These are phyloP conservation scores for Tulasnella sp. DNA, from an alignment of 768 basidiomycete species.

Conservation along the genomic window DNA sequence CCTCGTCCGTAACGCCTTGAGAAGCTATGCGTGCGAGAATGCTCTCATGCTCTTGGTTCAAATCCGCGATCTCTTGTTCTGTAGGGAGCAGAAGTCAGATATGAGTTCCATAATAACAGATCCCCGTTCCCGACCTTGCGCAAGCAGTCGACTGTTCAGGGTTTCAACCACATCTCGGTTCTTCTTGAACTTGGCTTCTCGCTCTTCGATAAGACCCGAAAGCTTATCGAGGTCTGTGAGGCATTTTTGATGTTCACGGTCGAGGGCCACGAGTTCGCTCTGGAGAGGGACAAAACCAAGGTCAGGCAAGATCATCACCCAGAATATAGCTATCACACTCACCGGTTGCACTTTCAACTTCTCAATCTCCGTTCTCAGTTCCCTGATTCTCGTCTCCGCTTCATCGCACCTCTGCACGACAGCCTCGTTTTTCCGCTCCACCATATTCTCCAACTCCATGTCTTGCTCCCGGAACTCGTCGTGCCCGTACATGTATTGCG, in stretches of 20 bases:
- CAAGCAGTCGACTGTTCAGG: slow-evolving; percentile 64
- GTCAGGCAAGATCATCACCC: neutral
- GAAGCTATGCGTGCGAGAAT: slow-evolving; percentile 70
- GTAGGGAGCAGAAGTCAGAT: slow-evolving; percentile 28
- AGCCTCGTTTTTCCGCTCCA: slow-evolving; percentile 30
- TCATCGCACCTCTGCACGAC: slow-evolving; percentile 31
- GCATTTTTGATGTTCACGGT: slow-evolving; percentile 64
- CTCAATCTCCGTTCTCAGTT: slow-evolving; percentile 51
- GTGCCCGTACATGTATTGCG: slow-evolving; percentile 59
- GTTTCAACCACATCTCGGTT: slow-evolving; percentile 36
- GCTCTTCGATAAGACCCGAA: slow-evolving; percentile 70
- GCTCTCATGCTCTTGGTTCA: slow-evolving; percentile 65
- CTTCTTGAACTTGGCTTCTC: slow-evolving; percentile 42
- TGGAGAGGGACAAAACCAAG: slow-evolving; percentile 43
- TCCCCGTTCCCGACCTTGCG: slow-evolving; percentile 38
- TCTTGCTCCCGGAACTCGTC: slow-evolving; percentile 75
- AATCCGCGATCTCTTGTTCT: slow-evolving; percentile 66
- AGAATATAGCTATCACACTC: neutral
- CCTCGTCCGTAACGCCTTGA: slow-evolving; percentile 90
- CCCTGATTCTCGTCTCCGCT: slow-evolving; percentile 25
- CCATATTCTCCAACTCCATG: slow-evolving; percentile 58
- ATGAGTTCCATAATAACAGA: slow-evolving; percentile 35
- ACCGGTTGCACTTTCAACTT: slow-evolving; percentile 47
- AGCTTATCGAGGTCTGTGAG: slow-evolving; percentile 74
- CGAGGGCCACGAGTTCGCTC: slow-evolving; percentile 43